These are phyloP conservation scores for Brettanomyces custersianus DNA, from an alignment of 805 yeast species.

Conservation along the genomic window DNA sequence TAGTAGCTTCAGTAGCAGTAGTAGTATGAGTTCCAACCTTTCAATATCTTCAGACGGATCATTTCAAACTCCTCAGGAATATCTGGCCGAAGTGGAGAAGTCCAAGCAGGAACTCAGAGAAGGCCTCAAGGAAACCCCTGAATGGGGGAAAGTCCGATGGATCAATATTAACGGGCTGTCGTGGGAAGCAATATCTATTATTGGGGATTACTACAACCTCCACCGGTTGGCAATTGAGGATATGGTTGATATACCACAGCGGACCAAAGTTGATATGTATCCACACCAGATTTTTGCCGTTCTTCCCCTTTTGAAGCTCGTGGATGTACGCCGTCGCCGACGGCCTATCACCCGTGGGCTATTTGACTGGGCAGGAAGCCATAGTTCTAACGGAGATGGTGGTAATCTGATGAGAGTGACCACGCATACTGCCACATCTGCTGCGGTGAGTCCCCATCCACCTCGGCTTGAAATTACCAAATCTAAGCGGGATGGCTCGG, in stretches of 20 bases:
- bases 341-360: slow-evolving; percentile 5
- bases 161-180: slow-evolving; percentile 52
- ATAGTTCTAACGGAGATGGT: neutral
- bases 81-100: slow-evolving; percentile 11
- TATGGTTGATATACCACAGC: slow-evolving; percentile 53
- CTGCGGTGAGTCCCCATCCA: neutral
- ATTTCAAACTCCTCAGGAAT: slow-evolving; percentile 3
- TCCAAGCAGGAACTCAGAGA: slow-evolving; percentile 22
- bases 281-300: slow-evolving; percentile 44
- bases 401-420: neutral
- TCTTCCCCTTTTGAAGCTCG: slow-evolving; percentile 41
- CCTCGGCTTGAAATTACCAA: neutral
- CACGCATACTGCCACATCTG: neutral
- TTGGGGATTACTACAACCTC: slow-evolving; percentile 35
- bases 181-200: slow-evolving; percentile 46
- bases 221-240: slow-evolving; percentile 54
- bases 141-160: slow-evolving; percentile 47
- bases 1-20: neutral
- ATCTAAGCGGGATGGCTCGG: neutral
- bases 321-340: too few species aligned
- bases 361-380: neutral
- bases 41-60: too few species aligned
- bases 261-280: slow-evolving; percentile 50
- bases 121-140: slow-evolving; percentile 29
- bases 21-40: neutral